Evolutionary conservation across 257 asterid genomes (phyloP).

Genomic region (Solanum neorickii): DNA sequence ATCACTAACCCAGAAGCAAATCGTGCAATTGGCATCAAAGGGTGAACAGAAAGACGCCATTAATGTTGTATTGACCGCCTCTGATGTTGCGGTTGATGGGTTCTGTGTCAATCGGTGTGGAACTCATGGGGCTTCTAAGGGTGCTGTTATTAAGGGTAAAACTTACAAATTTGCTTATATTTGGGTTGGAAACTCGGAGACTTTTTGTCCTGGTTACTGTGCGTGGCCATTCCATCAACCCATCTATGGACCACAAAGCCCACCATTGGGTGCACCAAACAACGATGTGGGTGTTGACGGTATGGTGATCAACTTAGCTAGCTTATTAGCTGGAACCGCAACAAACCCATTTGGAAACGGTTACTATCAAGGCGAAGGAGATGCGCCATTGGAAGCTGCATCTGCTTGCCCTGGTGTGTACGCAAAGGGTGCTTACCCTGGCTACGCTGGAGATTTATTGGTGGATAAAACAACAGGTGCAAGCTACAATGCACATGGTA

Average conservation of each 20-base stretch:
- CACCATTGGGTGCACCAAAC: constrained; percentile 60
- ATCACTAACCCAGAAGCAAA: constrained; percentile 38
- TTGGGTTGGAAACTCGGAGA: constrained; percentile 64
- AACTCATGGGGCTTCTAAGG: constrained; percentile 39
- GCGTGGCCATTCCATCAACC: constrained; percentile 86
- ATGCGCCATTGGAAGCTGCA: constrained; percentile 59
- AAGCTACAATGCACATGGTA: constrained; percentile 68
- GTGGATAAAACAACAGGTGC: constrained; percentile 56
- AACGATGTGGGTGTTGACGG: constrained; percentile 66
- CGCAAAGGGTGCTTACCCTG: constrained; percentile 74
- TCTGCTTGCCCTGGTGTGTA: constrained; percentile 77
- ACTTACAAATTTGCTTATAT: constrained; percentile 47
- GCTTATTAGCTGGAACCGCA: constrained; percentile 54
- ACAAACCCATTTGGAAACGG: constrained; percentile 78
- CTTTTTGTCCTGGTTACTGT: constrained; percentile 48
- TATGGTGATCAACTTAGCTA: constrained; percentile 33
- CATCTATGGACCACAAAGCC: constrained; percentile 61
- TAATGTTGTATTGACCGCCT: constrained; percentile 48
- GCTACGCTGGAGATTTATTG: constrained; percentile 57
- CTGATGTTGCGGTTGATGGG: constrained; percentile 48
- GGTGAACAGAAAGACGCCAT: constrained; percentile 40
- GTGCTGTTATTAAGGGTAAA: constrained; percentile 10
- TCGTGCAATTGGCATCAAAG: constrained; percentile 36
- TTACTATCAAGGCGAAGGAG: constrained; percentile 51
- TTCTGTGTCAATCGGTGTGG: constrained; percentile 59